Evolutionary conservation across 2,329 filamentous ascomycete genomes (phyloP).

Genomic region (Elsinoe necatrix): DNA sequence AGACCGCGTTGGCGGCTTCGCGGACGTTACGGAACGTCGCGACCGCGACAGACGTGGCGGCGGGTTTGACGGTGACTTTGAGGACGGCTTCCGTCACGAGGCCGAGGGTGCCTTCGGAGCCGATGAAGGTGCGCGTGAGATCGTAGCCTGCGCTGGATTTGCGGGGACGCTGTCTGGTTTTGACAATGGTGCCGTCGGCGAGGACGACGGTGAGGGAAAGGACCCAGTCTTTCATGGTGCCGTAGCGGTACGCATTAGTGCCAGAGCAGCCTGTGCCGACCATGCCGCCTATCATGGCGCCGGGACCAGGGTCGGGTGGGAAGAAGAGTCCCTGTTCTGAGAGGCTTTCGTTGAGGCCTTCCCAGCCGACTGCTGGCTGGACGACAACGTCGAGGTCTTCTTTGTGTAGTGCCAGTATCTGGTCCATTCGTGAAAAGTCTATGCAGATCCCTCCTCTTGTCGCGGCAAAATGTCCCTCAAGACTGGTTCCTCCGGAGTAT

Average conservation of each 20-base stretch:
- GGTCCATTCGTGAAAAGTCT: constrained; percentile 79
- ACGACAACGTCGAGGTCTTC: constrained; percentile 53
- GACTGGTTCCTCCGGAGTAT: constrained; percentile 78
- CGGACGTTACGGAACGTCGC: constrained; percentile 56
- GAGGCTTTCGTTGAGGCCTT: constrained; percentile 71
- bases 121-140: constrained; percentile 80
- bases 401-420: constrained; percentile 67
- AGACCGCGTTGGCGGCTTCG: constrained; percentile 69
- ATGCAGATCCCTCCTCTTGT: constrained; percentile 77
- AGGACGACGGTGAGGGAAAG: constrained; percentile 77
- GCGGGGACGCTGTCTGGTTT: constrained; percentile 76
- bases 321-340: constrained; percentile 71
- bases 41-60: constrained; percentile 72
- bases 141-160: constrained; percentile 92
- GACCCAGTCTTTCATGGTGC: constrained; percentile 94
- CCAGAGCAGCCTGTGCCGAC: constrained; percentile 68
- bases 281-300: constrained; percentile 88
- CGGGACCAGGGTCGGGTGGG: constrained; percentile 82
- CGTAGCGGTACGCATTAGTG: constrained; percentile 86
- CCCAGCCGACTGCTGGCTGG: constrained; percentile 71
- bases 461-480: constrained; percentile 82
- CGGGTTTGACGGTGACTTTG: constrained; percentile 74
- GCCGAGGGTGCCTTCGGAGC: constrained; percentile 83
- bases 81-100: constrained; percentile 85
- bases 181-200: constrained; percentile 82